These are phyloP conservation scores for Gaeumannomyces tritici DNA, from an alignment of 2,329 filamentous ascomycete species.

Conservation along the genomic window DNA sequence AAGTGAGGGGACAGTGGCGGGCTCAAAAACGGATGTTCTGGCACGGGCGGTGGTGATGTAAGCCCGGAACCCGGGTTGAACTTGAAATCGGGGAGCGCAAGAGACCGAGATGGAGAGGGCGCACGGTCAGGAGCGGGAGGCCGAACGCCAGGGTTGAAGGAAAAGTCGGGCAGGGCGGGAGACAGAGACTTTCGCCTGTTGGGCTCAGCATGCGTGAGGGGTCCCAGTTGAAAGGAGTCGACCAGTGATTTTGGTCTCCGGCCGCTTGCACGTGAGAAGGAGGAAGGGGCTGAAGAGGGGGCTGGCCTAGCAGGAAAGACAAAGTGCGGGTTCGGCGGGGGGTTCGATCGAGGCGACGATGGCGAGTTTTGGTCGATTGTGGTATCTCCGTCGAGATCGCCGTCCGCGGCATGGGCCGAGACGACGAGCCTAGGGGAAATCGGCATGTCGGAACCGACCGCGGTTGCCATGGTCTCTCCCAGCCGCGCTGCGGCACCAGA, in stretches of 20 bases:
- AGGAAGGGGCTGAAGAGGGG: slow-evolving; percentile 35
- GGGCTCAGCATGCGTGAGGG: slow-evolving; percentile 17
- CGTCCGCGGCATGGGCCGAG: not conserved
- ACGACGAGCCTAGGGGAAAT: slow-evolving; percentile 8
- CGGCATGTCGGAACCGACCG: slow-evolving; percentile 18
- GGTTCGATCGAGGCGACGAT: slow-evolving; percentile 22
- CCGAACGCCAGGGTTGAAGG: slow-evolving; percentile 42
- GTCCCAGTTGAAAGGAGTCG: slow-evolving; percentile 28
- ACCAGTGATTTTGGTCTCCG: slow-evolving; percentile 45
- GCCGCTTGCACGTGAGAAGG: slow-evolving; percentile 36
- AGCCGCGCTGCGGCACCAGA: slow-evolving; percentile 40
- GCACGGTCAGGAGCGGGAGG: not conserved
- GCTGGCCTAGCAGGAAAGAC: slow-evolving; percentile 47
- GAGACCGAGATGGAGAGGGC: not conserved
- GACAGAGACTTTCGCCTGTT: slow-evolving; percentile 20
- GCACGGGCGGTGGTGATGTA: slow-evolving; percentile 19
- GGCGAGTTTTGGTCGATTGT: not conserved
- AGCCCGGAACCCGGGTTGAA: slow-evolving; percentile 18
- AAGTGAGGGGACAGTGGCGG: slow-evolving; percentile 43
- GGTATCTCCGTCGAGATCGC: not conserved
- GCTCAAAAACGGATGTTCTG: slow-evolving; percentile 34
- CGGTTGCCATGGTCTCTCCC: slow-evolving; percentile 21
- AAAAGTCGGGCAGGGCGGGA: slow-evolving; percentile 41
- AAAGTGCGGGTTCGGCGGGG: slow-evolving; percentile 54
- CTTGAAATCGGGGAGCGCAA: slow-evolving; percentile 3